Base-by-base conservation (phyloP, 2,329 filamentous ascomycete genomes). In the Plectosphaerella sp. region DNA sequence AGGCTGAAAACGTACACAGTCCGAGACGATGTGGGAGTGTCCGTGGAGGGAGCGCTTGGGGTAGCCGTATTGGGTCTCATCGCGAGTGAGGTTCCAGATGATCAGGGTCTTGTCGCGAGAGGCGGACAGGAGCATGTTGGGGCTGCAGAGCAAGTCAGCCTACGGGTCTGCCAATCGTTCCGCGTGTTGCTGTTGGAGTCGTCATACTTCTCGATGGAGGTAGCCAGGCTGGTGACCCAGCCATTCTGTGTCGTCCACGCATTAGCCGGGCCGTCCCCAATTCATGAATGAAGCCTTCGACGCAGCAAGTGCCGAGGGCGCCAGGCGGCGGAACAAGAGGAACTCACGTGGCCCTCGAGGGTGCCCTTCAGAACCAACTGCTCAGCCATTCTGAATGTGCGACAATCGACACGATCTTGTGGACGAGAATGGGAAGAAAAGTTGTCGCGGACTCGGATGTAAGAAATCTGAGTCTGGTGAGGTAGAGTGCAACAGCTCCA, bases 51-150 rank as follows among this genome's bases (percentile, higher is more conserved):
- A 95, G 80, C 94, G 88, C 87, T 99, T 97, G 72, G 94, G 94
- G 85, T 96, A 96, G 69, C 94, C 94, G 84, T 97, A 99, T 73
- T 90, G 88, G 74, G 87, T 86, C 82, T 97, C 94, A 78, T 97
- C 92, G 79, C 94, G 93, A 77, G 94, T 97, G 71, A 99, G 85
- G 86, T 97, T 96, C 94, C 94, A 99, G 86, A 99, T 96, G 82
- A 99, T 99, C 75, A 99, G 83, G 66, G 89, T 90, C 89, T 97
- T 97, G 86, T 99, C 94, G 80, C 94, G 91, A 74, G 86, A 91
- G 71, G 83, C 93, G 65, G 94, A 99, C 70, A 99, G 87, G 75
- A 99, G 92, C 93, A 99, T 97, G 86, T 99, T 97, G 72, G 94
- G 94, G 89, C 91, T 84, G 65, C 57, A 55, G 48, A 48, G 52